These are phyloP conservation scores for Penicillium parvum DNA, from an alignment of 495 filamentous ascomycete genomes.

Conservation along the genomic window DNA sequence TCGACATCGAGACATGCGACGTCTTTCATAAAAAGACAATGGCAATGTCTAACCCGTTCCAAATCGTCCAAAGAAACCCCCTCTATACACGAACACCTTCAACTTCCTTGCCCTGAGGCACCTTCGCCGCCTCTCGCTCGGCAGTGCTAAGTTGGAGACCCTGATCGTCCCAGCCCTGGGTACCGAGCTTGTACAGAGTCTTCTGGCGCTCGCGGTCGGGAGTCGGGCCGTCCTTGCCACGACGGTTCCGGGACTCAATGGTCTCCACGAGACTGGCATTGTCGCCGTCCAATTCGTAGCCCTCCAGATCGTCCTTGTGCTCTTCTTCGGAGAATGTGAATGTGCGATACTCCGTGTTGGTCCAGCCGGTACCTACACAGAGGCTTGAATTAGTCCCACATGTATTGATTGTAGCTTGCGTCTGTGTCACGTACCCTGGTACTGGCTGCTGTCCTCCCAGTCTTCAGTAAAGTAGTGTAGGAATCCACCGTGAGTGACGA, in stretches of 20 bases:
- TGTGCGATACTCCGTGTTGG: conserved; percentile 75
- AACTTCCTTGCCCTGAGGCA: conserved; percentile 33
- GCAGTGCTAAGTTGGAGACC: conserved; percentile 39
- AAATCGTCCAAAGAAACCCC: conserved; percentile 3
- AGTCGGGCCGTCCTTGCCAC: conserved; percentile 41
- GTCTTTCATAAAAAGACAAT: conserved; percentile 7
- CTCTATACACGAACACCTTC: conserved; percentile 27
- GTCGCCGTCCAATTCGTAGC: conserved; percentile 41
- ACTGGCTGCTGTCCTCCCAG: conserved; percentile 59
- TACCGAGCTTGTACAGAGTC: conserved; percentile 35
- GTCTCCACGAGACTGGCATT: conserved; percentile 61
- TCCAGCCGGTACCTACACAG: conserved; percentile 69
- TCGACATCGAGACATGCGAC: not conserved
- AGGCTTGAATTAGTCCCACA: not conserved
- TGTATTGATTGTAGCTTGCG: not conserved
- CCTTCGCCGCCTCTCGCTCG: conserved; percentile 38
- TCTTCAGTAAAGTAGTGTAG: conserved; percentile 80
- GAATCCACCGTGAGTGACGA: conserved; percentile 71
- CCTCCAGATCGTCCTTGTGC: conserved; percentile 37
- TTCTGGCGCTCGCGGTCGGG: conserved; percentile 37
- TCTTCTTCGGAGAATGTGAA: conserved; percentile 59
- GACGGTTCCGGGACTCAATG: conserved; percentile 54
- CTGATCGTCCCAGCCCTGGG: conserved; percentile 43
- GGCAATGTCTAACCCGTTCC: conserved; percentile 11
- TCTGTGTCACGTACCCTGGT: conserved; percentile 42